Evolutionary conservation across 148 eudicot species (phyloP), one percentile per base, ranked within the genome.

Genomic region (Rhododendron ovatum): DNA sequence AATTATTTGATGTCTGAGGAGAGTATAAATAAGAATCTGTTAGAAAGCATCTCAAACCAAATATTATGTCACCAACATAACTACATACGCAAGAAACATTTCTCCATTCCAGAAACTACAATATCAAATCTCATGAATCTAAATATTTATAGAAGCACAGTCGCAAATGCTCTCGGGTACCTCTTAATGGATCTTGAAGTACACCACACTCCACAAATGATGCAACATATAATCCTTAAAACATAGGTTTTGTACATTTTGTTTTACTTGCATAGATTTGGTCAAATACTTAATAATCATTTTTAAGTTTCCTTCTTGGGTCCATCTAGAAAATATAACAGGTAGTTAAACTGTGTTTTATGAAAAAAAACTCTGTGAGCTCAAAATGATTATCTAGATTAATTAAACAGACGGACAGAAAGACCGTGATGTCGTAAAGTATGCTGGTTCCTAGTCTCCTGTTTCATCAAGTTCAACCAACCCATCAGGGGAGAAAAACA

Each of bases 1-100:
- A 65, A 88, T 98, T 98, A 90, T 98, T 95, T 73, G 99, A 94
- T 85, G 91, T 95, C 99, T 98, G 91, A 57, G 59, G 77, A 83
- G 69, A 86, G 78, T 11, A n/a, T 33, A 67, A 76, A 67, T 83
- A 10, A 88, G 69, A 41, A 74, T 5, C 39, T 48, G 39, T 35
- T 81, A 17, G 78, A 88, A 83, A 43, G 41, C 85, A 80, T 55
- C 39, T 71, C 28, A 69, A 83, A 83, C 33, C 33, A 77, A n/a
- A 59, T 7, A 17, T 20, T 0, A 75, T 26, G 80, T 78, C 45
- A 45, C 76, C 84, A 76, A 61, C 41, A 71, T 12, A 45, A 30
- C 84, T 45, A 47, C 55, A 71, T 11, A 45, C 33, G 26, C 13
- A 48, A 74, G 35, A 65, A 30, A 48, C 28, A 18, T 51, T 50